Evolutionary conservation across 2,329 filamentous ascomycete species (phyloP).

Genomic region (Talaromyces sp.): DNA sequence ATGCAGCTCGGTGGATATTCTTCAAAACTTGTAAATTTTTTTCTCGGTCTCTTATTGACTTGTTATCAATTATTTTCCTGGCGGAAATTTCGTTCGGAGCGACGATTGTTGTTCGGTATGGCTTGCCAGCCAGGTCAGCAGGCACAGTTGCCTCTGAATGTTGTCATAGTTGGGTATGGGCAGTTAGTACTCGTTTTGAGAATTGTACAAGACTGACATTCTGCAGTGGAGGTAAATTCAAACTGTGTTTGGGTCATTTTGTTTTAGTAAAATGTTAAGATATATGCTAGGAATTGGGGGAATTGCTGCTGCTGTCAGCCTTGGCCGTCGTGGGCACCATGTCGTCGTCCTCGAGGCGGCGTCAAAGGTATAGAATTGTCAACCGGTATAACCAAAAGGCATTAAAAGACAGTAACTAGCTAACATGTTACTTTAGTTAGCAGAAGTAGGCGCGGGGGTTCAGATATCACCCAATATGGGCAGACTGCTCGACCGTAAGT

Average conservation of each 20-base stretch:
- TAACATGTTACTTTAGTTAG: slow-evolving; percentile 19
- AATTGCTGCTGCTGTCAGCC: slow-evolving; percentile 29
- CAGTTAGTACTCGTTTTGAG: background rate
- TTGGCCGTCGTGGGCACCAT: slow-evolving; percentile 29
- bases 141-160: slow-evolving; percentile 25
- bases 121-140: slow-evolving; percentile 14
- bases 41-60: no score
- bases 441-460: slow-evolving; percentile 69
- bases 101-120: background rate
- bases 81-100: background rate
- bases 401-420: background rate
- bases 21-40: no score
- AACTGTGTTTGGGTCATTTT: background rate
- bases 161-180: slow-evolving; percentile 31
- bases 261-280: background rate
- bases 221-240: background rate
- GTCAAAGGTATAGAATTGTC: slow-evolving; percentile 24
- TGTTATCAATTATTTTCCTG: background rate
- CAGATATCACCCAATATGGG: slow-evolving; percentile 79
- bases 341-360: slow-evolving; percentile 29
- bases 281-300: slow-evolving; percentile 27
- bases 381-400: background rate
- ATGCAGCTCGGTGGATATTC: no score
- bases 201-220: background rate
- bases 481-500: slow-evolving; percentile 60